Percentiles rank a stretch among this genome's conserved stretches.
Conservation (phyloP, 108 stramenopile species). For the Fragilariopsis cylindrus region DNA sequence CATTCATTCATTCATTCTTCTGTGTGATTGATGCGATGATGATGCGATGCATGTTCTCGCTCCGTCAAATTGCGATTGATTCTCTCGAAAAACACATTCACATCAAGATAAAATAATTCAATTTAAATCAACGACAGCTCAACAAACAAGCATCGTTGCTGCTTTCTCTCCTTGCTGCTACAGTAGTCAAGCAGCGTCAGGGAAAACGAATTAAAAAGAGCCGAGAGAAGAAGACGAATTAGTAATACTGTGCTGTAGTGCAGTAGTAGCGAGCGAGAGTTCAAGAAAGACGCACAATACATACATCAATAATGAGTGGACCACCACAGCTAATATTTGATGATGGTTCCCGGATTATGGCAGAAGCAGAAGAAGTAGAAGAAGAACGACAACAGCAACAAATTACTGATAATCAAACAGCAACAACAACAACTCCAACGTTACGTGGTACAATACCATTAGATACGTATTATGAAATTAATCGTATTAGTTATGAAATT, state of each 20-base stretch:
- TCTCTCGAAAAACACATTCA: too few relatives aligned
- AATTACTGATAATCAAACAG: background rate
- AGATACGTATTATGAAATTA: conserved; percentile 70
- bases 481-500: conserved; percentile 49
- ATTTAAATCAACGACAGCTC: background rate
- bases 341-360: conserved; percentile 81
- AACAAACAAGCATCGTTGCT: background rate
- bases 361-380: conserved; percentile 14
- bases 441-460: conserved; percentile 47
- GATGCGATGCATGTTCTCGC: too few relatives aligned
- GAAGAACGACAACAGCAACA: background rate
- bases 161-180: too few relatives aligned
- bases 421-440: conserved; percentile 13
- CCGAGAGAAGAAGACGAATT: background rate
- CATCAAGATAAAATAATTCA: too few relatives aligned
- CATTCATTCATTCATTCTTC: too few relatives aligned
- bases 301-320: background rate
- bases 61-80: too few relatives aligned
- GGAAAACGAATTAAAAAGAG: background rate
- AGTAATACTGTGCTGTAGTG: background rate
- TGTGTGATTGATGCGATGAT: too few relatives aligned
- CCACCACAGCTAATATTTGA: conserved; percentile 79
- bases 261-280: background rate
- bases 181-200: background rate
- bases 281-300: background rate